Evolutionary conservation across 2,329 filamentous ascomycete genomes (phyloP), one percentile per base, ranked within the genome.

Genomic region (Penicillium verrucosum): DNA sequence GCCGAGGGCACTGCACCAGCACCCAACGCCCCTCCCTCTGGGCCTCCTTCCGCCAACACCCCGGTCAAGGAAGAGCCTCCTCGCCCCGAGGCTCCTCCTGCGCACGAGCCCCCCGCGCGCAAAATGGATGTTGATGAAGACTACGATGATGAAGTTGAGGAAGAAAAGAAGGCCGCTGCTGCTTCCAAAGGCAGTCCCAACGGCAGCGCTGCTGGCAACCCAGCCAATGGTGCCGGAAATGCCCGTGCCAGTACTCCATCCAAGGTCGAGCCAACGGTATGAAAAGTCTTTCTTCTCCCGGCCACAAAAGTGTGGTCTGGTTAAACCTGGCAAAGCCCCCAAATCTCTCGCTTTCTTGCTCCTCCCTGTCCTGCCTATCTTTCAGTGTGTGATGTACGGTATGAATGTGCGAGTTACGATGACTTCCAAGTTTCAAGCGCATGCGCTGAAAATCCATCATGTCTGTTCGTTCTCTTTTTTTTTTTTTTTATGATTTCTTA

Each of bases 41-140:
- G 63, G 6, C 64, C 70, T 30, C 58, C 72, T 12, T 62, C 69
- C 12, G 62, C 77, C 75, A 29, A 87, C 84, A 72, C 85, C 78
- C 60, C 82, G 78, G 69, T 78, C 73, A 60, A 74, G 54, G 84
- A 90, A 61, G 88, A 91, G 29, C 55, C 73, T 34, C 64, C 69
- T 59, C 81, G 74, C 51, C 73, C 70, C 36, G 78, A 80, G 59
- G 74, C 82, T 29, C 74, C 81, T 2, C 78, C 81, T 21, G 74
- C 81, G 18, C 87, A 86, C 56, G 93, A 97, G 76, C 90, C 92
- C 51, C 92, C 94, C 34, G 91, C 92, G 21, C 84, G 94, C 23
- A 96, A 96, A 75, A 95, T 99, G 85, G 93, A 97, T 7, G 90
- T 97, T 21, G 92, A 99, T 65, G 94, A 99, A 73, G 89, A 97